Base-by-base conservation (phyloP, 345 rosid species). In the Bretschneidera sinensis region DNA sequence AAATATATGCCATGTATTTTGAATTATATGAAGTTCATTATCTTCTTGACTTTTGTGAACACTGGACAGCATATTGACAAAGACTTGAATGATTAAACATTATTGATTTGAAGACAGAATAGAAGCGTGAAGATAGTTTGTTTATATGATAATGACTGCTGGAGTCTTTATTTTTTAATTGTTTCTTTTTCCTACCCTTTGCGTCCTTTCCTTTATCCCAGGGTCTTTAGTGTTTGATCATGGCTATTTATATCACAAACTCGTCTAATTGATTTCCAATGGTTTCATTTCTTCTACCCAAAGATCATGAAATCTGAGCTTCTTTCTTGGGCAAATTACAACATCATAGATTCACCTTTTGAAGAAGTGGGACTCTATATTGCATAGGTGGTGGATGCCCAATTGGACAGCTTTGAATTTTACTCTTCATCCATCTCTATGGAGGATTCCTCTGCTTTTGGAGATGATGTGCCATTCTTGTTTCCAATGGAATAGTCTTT, bases 321-420 rank as follows among this genome's bases (percentile, higher is more conserved):
- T 28, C 5, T 28, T 24, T 39, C 24, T 2, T 54, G 60, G 73
- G 62, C 48, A 47, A 65, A 22, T 31, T 54, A 62, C 63, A 51
- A 17, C 14, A 4, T 59, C 9, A 18, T 50, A 19, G 68, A 24
- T 23, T 56, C 50, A 17, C 2, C 65, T 19, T 9, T 43, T 50
- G 72, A 64, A 57, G 67, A 62, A 57, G 24, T n/a, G n/a, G 78
- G 60, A 9, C 34, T 72, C 23, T 48, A 34, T 35, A 48, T 54
- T 31, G 60, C 48, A 18, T n/a, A n/a, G n/a, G 62, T 50, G 21
- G 55, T 16, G 45, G 65, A 67, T 60, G 43, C 20, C 45, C 68
- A 48, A 33, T 17, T 62, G 54, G 47, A 60, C 52, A 57, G 24
- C 58, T 65, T 62, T 25, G 68, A 68, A 28, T 59, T 65, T 48